These are phyloP conservation scores for Acanthochlamys bracteata DNA, from an alignment of 106 monocot genomes.

Conservation along the genomic window DNA sequence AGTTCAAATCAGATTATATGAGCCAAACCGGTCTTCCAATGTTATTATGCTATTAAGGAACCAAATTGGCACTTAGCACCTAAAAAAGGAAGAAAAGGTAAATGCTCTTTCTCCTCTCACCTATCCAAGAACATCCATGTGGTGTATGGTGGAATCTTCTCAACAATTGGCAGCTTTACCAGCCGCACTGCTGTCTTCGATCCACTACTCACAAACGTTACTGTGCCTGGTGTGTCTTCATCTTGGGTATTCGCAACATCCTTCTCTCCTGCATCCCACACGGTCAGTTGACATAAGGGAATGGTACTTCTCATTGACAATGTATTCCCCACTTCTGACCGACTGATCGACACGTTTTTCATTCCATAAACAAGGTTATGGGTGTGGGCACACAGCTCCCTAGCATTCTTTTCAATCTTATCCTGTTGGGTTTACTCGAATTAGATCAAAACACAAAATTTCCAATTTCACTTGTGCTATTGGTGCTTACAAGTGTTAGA, in stretches of 20 bases:
- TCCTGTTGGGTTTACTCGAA: conserved; percentile 34
- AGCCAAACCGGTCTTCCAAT: too few species aligned
- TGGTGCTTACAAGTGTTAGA: too few species aligned
- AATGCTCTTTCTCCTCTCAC: conserved; percentile 17
- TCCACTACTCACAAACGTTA: conserved; percentile 30
- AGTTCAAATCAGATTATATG: too few species aligned
- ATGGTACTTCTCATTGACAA: conserved; percentile 35
- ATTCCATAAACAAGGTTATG: conserved; percentile 26
- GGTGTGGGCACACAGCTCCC: conserved; percentile 34
- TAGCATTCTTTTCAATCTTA: conserved; percentile 55
- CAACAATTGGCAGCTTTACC: conserved; percentile 64
- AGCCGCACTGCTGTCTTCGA: conserved; percentile 43
- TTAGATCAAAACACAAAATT: conserved; percentile 1
- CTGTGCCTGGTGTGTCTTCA: conserved; percentile 32
- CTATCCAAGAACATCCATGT: conserved; percentile 95
- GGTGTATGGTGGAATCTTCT: conserved; percentile 85
- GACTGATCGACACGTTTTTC: conserved; percentile 11
- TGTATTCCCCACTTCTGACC: conserved; percentile 21
- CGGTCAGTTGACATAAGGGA: conserved; percentile 25
- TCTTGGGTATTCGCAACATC: conserved; percentile 57
- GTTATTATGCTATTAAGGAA: too few species aligned
- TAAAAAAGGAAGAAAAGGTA: too few species aligned
- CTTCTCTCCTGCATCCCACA: conserved; percentile 48
- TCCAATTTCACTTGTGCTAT: too few species aligned
- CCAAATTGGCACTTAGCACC: too few species aligned